Evolutionary conservation across 2,329 filamentous ascomycete genomes (phyloP), one percentile per base, ranked within the genome.

Genomic region (Teratosphaeria gauchensis): DNA sequence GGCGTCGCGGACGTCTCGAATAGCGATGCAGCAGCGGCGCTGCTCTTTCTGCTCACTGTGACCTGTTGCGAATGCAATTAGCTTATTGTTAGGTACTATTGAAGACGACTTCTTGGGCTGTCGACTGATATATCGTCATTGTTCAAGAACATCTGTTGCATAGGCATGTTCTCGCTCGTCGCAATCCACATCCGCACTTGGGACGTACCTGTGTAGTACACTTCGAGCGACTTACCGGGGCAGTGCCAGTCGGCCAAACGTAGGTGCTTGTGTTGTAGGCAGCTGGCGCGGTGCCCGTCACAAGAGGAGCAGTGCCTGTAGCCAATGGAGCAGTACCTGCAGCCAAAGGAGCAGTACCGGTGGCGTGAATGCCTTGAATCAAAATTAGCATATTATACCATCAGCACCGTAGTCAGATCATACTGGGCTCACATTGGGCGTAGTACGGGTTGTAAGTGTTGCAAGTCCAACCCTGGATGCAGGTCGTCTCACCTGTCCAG

Each of bases 401-500:
- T 21, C 42, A 21, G n/a, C 42, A 19, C 2, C 6, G 3, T 48
- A 21, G 42, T 48, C 42, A 48, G 19, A 21, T 24, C 24, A 21
- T 53, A 31, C 60, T 56, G 11, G 56, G 55, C 33, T 66, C 32
- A 56, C 72, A 73, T 61, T 73, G 71, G 8, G 65, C 67, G 56
- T 72, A 74, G 54, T 68, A 72, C 0, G 62, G 53, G 59, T 67
- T 71, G n/a, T 53, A 46, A 21, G 28, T 56, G 19, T 59, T 58
- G 59, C 70, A 74, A 38, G 59, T 60, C 54, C 65, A 71, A 21
- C 70, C 71, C 6, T 68, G 63, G 16, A 67, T 64, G 58, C 71
- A 74, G 42, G 59, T 63, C 4, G 65, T 72, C 3, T 61, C 53
- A 33, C 70, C 72, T 14, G 62, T 65, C 62, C 62, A 74, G 28